Evolutionary conservation across 169 alveolate species (phyloP).

Genomic region (Eimeria praecox): DNA sequence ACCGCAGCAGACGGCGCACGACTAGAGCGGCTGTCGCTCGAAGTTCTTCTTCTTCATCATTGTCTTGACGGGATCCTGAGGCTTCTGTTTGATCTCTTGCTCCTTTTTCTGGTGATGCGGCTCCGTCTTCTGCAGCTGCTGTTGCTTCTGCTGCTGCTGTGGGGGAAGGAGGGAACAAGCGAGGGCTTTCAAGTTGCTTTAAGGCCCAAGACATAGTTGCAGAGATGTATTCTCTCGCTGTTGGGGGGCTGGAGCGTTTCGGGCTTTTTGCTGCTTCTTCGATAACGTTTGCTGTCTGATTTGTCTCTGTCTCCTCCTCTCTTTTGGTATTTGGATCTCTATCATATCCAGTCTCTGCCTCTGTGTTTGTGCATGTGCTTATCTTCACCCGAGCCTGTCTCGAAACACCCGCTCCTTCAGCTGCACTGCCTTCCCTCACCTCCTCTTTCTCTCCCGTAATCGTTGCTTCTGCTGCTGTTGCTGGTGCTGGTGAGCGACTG

Average conservation of each 20-base stretch:
- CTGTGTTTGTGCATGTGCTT: not conserved
- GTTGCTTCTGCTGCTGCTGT: not conserved
- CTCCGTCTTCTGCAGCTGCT: not conserved
- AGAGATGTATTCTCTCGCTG: slow-evolving; percentile 36
- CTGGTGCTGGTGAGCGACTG: not conserved
- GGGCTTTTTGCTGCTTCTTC: not conserved
- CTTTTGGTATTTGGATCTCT: not conserved
- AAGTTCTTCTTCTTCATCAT: not conserved
- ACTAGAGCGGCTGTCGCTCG: slow-evolving; percentile 13
- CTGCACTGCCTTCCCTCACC: not conserved
- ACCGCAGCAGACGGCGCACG: slow-evolving; percentile 53
- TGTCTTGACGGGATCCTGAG: not conserved
- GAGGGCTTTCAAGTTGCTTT: slow-evolving; percentile 19
- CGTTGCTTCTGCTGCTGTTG: slow-evolving; percentile 5
- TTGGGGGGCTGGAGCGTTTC: not conserved
- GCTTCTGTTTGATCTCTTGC: not conserved
- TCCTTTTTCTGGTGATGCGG: not conserved
- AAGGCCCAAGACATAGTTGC: slow-evolving; percentile 40
- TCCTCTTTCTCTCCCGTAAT: not conserved
- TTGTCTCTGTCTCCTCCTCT: not conserved
- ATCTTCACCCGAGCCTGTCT: not conserved
- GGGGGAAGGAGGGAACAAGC: slow-evolving; percentile 15
- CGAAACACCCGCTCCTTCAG: not conserved
- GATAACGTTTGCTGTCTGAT: not conserved
- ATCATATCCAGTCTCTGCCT: not conserved